Evolutionary conservation across 495 filamentous ascomycete genomes (phyloP), one percentile per base, ranked within the genome.

Genomic region (Lophiotrema nucula): DNA sequence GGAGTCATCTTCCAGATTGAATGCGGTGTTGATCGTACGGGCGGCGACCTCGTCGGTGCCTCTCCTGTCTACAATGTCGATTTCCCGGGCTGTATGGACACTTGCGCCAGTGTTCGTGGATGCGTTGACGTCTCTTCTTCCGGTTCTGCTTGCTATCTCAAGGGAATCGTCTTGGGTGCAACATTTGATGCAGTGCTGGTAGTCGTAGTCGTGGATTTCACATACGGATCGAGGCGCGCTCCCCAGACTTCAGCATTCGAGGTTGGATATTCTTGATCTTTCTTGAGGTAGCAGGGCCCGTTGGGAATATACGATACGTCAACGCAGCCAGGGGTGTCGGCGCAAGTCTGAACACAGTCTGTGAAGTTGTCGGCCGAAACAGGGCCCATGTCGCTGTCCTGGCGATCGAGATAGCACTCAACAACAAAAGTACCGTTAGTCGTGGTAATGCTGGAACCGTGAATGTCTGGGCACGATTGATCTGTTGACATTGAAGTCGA

Each of bases 281-380:
- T 23, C 44, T 47, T 47, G 18, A 47, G 23, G 23, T 47, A 47
- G 44, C 44, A 47, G 11, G 44, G 44, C 4, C 44, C 44, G 23
- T 26, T 26, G 6, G 44, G 23, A 4, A 26, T 10, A 19, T 47
- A 47, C 4, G 44, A 47, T 4, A 47, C 44, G 26, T 26, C 44
- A 18, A 27, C 44, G 23, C 44, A 47, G 44, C 23, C 23, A 18
- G 8, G 4, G 11, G 16, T 47, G 23, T 11, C 11, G 15, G 8
- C 19, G 44, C 44, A 47, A 4, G 10, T 23, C 5, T 24, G 11
- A 4, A 26, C 23, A 19, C 44, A 47, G 8, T 47, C 18, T 10
- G 15, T 47, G 44, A 47, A 18, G 18, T 47, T 47, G 44, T 15
- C 44, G 11, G 44, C 44, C 4, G 44, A 47, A 6, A 47, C 44